phyloP scores from a whole-genome alignment of 305 asterid genomes.

The Fraxinus dipetala region DNA sequence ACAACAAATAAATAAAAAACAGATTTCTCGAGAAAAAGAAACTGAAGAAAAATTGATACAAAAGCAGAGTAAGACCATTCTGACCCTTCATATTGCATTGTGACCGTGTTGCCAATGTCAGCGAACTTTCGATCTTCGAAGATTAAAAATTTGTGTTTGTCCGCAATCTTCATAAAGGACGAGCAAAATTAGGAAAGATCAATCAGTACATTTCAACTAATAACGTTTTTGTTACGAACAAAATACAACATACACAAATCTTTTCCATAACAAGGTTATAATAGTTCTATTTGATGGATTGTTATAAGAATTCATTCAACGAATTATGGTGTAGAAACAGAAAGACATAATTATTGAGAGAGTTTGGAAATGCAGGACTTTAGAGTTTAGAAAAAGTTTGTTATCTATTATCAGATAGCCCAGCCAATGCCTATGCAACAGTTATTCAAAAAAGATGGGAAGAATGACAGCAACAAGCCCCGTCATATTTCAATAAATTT shows the following conservation, averaged over 20 bases:
- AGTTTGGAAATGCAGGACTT: neutral
- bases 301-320: neutral
- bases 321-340: neutral
- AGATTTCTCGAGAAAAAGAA: slow-evolving; percentile 24
- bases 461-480: neutral
- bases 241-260: slow-evolving; percentile 6
- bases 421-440: neutral
- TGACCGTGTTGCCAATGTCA: slow-evolving; percentile 96
- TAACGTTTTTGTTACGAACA: slow-evolving; percentile 1
- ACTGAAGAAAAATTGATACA: slow-evolving; percentile 2
- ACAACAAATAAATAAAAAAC: neutral
- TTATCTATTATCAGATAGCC: neutral
- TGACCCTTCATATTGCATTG: slow-evolving; percentile 97
- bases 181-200: slow-evolving; percentile 25
- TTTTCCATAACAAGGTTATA: neutral
- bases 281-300: neutral
- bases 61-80: slow-evolving; percentile 21
- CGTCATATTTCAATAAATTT: neutral
- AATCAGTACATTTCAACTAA: slow-evolving; percentile 3
- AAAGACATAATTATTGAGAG: neutral
- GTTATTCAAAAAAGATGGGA: neutral
- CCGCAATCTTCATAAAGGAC: slow-evolving; percentile 73
- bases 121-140: slow-evolving; percentile 96
- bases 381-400: neutral
- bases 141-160: slow-evolving; percentile 77